Evolutionary conservation across 139 green algal species (phyloP).

Genomic region (Tetratostichococcus sp.): DNA sequence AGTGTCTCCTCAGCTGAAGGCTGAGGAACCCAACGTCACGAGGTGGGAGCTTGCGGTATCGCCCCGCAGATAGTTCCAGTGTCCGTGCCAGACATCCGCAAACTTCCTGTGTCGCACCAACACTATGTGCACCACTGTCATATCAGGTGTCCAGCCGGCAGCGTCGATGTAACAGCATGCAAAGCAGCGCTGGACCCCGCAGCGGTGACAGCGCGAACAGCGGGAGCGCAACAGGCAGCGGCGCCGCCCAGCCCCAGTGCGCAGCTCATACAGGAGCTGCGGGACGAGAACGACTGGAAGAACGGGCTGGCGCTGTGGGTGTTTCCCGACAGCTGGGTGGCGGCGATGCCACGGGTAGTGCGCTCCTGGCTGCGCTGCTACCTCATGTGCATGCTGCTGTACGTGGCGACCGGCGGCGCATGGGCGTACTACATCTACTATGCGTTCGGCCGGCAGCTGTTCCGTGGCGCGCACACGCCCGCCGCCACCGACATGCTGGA

Average conservation of each 20-base stretch:
- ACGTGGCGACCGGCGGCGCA: constrained; percentile 54
- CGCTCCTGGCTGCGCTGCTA: constrained; percentile 74
- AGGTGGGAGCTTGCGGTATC: neutral
- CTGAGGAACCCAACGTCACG: neutral
- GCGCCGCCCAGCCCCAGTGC: constrained; percentile 19
- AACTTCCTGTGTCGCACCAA: too few relatives aligned
- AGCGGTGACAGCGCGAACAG: neutral
- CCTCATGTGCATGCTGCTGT: constrained; percentile 65
- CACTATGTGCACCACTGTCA: too few relatives aligned
- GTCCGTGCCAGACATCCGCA: too few relatives aligned
- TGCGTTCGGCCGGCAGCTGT: constrained; percentile 63
- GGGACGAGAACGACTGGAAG: constrained; percentile 78
- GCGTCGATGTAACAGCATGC: too few relatives aligned
- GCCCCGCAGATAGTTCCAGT: too few relatives aligned
- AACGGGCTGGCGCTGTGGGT: constrained; percentile 64
- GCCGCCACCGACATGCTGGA: constrained; percentile 47
- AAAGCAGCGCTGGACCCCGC: neutral
- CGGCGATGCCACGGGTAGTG: constrained; percentile 14
- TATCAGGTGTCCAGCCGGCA: too few relatives aligned
- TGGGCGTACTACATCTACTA: constrained; percentile 84
- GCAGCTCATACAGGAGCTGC: constrained; percentile 37
- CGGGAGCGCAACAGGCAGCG: too few relatives aligned
- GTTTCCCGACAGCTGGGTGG: constrained; percentile 20
- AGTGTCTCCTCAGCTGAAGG: neutral
- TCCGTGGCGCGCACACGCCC: constrained; percentile 60